These are phyloP conservation scores for Verticillium nonalfalfae DNA, from an alignment of 2,329 filamentous ascomycete genomes.

Conservation along the genomic window DNA sequence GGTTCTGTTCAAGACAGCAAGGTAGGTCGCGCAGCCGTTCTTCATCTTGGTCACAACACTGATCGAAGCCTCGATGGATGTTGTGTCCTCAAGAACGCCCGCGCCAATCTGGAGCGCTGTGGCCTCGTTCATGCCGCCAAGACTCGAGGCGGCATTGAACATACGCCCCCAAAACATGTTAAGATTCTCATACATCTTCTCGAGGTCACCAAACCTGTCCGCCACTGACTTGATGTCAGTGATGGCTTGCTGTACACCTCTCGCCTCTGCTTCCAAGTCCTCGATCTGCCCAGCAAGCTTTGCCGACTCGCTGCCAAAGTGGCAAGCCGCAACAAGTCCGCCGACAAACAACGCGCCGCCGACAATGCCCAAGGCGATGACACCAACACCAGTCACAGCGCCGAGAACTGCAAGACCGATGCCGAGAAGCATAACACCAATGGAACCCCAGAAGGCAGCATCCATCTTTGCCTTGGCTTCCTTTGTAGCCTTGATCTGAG, in stretches of 20 bases:
- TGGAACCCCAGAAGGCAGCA: neutral
- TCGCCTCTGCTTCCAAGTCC: neutral
- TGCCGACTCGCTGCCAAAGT: neutral
- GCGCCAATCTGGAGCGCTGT: neutral
- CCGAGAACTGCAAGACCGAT: neutral
- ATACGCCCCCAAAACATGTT: neutral
- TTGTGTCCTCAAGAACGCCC: neutral
- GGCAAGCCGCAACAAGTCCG: neutral
- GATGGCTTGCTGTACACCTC: neutral
- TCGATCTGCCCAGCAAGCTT: neutral
- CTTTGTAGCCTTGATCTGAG: neutral
- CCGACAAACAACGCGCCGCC: neutral
- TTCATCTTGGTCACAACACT: neutral
- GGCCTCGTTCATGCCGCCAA: neutral
- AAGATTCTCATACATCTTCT: neutral
- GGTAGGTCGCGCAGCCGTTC: neutral
- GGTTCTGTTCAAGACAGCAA: neutral
- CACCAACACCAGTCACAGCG: neutral
- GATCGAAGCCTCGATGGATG: neutral
- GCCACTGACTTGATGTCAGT: neutral
- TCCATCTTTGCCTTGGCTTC: neutral
- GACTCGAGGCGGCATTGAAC: neutral
- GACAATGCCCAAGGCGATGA: neutral
- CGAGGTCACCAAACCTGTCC: neutral
- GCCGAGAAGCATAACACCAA: neutral